Evolutionary conservation across 2,329 filamentous ascomycete species (phyloP).

Genomic region (Thelonectria rubi): DNA sequence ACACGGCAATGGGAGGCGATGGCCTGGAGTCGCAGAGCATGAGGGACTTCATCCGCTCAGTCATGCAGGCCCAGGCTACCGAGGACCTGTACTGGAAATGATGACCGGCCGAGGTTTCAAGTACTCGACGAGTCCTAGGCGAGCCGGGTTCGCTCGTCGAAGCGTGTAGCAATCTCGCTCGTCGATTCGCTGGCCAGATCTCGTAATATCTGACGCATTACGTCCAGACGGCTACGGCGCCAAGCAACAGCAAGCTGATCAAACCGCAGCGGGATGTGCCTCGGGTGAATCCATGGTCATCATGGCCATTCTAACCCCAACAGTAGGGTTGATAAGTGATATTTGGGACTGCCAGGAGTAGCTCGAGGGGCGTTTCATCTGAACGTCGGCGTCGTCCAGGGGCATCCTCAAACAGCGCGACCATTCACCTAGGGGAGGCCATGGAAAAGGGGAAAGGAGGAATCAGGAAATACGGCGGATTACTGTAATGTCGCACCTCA

Average conservation of each 20-base stretch:
- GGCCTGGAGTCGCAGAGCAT: conserved; percentile 57
- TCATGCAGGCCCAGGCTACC: conserved; percentile 64
- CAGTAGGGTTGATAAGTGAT: not conserved
- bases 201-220: conserved; percentile 3
- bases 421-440: not conserved
- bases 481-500: not conserved
- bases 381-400: conserved; percentile 25
- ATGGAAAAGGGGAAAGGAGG: not conserved
- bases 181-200: conserved; percentile 6
- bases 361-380: conserved; percentile 48
- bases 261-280: conserved; percentile 19
- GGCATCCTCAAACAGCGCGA: conserved; percentile 9
- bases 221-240: conserved; percentile 1
- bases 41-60: conserved; percentile 68
- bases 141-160: conserved; percentile 23
- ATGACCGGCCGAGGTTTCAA: conserved; percentile 22
- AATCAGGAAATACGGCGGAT: not conserved
- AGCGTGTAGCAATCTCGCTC: conserved; percentile 7
- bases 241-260: conserved; percentile 10
- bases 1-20: conserved; percentile 58
- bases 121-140: conserved; percentile 9
- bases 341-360: conserved; percentile 9
- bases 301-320: not conserved
- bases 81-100: conserved; percentile 67
- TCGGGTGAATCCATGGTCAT: conserved; percentile 2